Percentiles rank a stretch among this genome's conserved stretches.
Conservation (phyloP, 78 protist species). For the Dictyostelium capitatum region DNA sequence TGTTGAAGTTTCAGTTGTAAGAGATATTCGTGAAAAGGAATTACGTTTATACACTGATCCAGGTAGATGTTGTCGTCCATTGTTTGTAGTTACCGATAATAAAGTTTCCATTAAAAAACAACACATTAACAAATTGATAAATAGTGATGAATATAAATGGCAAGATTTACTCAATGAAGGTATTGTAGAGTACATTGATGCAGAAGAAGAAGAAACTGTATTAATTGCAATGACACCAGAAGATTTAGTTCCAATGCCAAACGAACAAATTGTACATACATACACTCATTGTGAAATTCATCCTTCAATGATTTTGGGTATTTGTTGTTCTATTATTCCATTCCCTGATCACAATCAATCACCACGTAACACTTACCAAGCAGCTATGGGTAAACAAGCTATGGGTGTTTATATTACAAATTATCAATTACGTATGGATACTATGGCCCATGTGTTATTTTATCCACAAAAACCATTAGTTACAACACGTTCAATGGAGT, state of each 20-base stretch:
- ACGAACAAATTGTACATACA: constrained; percentile 51
- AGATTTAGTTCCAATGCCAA: constrained; percentile 68
- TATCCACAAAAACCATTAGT: constrained; percentile 98
- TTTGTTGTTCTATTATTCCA: constrained; percentile 97
- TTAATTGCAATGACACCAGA: constrained; percentile 89
- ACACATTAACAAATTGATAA: constrained; percentile 88
- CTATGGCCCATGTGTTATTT: constrained; percentile 93
- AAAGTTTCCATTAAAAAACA: constrained; percentile 84
- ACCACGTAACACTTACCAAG: constrained; percentile 99
- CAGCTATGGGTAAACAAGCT: constrained; percentile 99
- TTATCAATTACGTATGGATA: constrained; percentile 99
- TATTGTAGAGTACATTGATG: constrained; percentile 97
- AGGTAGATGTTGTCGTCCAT: constrained; percentile 99
- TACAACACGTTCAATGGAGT: constrained; percentile 93
- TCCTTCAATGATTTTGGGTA: constrained; percentile 98
- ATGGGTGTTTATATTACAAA: constrained; percentile 98
- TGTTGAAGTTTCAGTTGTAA: constrained; percentile 93
- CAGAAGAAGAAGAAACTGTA: constrained; percentile 96
- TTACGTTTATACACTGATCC: constrained; percentile 98
- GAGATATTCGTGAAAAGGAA: constrained; percentile 64
- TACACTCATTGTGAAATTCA: constrained; percentile 99
- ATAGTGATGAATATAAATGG: constrained; percentile 77
- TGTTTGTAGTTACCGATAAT: constrained; percentile 95
- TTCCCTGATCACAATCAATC: constrained; percentile 99
- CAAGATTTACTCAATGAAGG: constrained; percentile 91